Evolutionary conservation across 2,329 filamentous ascomycete genomes (phyloP).

Genomic region (Ceratocystis colombiana): DNA sequence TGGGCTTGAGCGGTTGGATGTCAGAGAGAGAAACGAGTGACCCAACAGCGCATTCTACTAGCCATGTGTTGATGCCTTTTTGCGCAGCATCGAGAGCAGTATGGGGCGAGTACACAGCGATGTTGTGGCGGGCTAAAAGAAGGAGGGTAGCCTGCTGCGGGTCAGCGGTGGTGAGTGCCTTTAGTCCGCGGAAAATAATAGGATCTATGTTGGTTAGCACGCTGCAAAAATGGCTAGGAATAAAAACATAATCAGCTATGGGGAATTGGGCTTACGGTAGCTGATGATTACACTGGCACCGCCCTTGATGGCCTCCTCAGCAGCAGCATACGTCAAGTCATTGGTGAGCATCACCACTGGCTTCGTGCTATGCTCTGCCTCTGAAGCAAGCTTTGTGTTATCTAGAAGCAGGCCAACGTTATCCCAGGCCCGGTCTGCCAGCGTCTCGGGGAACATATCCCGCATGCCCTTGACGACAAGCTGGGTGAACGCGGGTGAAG

Average conservation of each 20-base stretch:
- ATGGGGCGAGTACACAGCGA: slow-evolving; percentile 93
- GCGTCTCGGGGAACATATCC: slow-evolving; percentile 74
- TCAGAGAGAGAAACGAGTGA: slow-evolving; percentile 27
- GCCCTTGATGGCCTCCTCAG: slow-evolving; percentile 73
- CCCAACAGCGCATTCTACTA: slow-evolving; percentile 72
- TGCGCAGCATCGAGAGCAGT: slow-evolving; percentile 84
- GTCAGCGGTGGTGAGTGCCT: slow-evolving; percentile 73
- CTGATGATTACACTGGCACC: slow-evolving; percentile 71
- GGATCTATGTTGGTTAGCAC: slow-evolving; percentile 52
- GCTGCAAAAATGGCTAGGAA: neutral
- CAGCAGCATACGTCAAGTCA: slow-evolving; percentile 80
- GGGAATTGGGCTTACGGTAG: slow-evolving; percentile 53
- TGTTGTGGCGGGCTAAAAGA: slow-evolving; percentile 69
- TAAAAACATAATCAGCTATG: neutral
- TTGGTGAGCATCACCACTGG: slow-evolving; percentile 55
- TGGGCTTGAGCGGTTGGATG: slow-evolving; percentile 38
- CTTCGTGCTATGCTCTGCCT: slow-evolving; percentile 30
- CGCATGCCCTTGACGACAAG: slow-evolving; percentile 70
- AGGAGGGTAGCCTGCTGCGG: slow-evolving; percentile 80
- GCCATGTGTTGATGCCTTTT: slow-evolving; percentile 84
- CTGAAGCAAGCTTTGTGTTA: slow-evolving; percentile 32
- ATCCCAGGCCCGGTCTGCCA: slow-evolving; percentile 87
- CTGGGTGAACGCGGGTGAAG: slow-evolving; percentile 37
- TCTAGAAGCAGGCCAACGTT: slow-evolving; percentile 76
- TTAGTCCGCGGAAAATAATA: slow-evolving; percentile 89